Conservation (phyloP, 257 asterid species). For the Lycium barbarum region DNA sequence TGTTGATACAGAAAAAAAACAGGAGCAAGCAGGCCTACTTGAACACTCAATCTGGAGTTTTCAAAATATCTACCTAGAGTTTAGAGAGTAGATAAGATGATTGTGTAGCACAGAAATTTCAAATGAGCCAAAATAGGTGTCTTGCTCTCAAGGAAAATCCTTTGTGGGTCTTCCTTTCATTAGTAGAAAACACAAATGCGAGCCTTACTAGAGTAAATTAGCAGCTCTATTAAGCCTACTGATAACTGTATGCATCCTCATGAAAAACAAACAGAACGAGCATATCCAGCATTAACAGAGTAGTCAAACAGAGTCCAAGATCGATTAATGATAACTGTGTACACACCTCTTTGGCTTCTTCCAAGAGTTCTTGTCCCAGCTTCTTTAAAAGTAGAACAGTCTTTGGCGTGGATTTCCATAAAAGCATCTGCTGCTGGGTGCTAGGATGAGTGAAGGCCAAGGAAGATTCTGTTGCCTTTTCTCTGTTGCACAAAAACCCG, state of each 20-base stretch:
- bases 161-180: constrained; percentile 2
- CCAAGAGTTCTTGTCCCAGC: constrained; percentile 96
- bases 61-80: neutral
- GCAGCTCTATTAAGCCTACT: neutral
- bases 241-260: constrained; percentile 15
- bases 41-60: neutral
- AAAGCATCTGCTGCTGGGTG: constrained; percentile 98
- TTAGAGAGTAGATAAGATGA: constrained; percentile 13
- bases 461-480: constrained; percentile 95
- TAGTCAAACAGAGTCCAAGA: constrained; percentile 23
- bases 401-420: constrained; percentile 96
- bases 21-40: neutral
- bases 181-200: neutral
- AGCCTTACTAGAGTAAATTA: constrained; percentile 12
- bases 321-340: constrained; percentile 8
- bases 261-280: neutral
- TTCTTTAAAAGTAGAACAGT: constrained; percentile 89
- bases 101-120: constrained; percentile 17
- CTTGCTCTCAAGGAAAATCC: neutral
- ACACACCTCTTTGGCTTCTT: constrained; percentile 92
- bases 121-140: constrained; percentile 16
- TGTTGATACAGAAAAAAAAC: neutral
- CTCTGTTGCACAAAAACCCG: constrained; percentile 90
- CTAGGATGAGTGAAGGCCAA: constrained; percentile 97
- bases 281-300: constrained; percentile 25